Percentiles rank a stretch among this genome's conserved stretches.
These are phyloP conservation scores for Cucumis melo DNA, from an alignment of 306 rosid species.

Conservation along the genomic window DNA sequence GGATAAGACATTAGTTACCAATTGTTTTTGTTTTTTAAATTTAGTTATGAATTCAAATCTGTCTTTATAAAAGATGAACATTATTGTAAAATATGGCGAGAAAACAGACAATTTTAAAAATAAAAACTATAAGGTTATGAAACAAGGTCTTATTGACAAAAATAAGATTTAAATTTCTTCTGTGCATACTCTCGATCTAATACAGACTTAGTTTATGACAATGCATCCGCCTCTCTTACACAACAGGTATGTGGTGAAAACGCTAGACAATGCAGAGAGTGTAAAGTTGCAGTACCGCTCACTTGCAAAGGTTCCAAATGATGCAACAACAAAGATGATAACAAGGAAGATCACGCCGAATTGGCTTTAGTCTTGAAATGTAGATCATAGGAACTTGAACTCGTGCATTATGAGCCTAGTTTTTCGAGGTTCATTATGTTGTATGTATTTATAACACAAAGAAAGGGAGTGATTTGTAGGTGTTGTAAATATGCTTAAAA, in stretches of 20 bases:
- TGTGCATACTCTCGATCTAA: neutral
- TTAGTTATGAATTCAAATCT: too few species aligned
- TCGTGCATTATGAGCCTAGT: neutral
- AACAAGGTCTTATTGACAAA: too few species aligned
- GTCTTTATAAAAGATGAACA: too few species aligned
- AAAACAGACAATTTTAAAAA: too few species aligned
- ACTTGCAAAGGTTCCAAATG: slow-evolving; percentile 64
- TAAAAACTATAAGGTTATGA: too few species aligned
- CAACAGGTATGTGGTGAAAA: slow-evolving; percentile 91
- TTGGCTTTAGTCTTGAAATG: slow-evolving; percentile 38
- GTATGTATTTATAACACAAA: slow-evolving; percentile 1
- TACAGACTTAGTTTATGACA: neutral
- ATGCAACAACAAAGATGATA: slow-evolving; percentile 42
- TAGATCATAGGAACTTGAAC: neutral
- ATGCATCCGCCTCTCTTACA: neutral
- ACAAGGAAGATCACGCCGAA: slow-evolving; percentile 53
- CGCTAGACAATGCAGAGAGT: slow-evolving; percentile 97
- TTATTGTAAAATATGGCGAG: too few species aligned
- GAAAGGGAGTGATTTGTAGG: neutral
- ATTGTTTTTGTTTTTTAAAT: too few species aligned
- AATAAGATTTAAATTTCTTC: neutral
- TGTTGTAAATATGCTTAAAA: neutral
- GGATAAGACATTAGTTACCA: too few species aligned
- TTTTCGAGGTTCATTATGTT: neutral
- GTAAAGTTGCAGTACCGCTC: slow-evolving; percentile 97